A percentile compares a stretch with the other conserved stretches of the same genome.
Evolutionary conservation across 805 yeast genomes (phyloP).

Genomic region (Wickerhamomyces ciferrii): DNA sequence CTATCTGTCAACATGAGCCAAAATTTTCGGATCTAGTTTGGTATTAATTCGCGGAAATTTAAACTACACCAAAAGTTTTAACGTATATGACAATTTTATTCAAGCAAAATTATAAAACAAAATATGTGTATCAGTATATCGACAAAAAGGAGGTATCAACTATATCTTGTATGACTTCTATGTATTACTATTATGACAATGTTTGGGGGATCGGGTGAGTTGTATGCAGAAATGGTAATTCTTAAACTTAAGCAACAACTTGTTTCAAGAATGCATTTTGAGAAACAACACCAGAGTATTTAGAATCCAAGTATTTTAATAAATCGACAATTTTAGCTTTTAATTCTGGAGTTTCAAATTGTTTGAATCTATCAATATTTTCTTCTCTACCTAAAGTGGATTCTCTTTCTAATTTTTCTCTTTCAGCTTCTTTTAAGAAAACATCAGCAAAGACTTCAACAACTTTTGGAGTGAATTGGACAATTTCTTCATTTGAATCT

Average conservation of each 20-base stretch:
- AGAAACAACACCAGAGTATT: constrained; percentile 59
- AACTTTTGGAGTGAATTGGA: constrained; percentile 52
- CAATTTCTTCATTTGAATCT: constrained; percentile 48
- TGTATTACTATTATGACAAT: not conserved
- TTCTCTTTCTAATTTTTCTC: constrained; percentile 61
- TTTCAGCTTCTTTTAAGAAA: constrained; percentile 71
- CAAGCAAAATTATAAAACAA: not conserved
- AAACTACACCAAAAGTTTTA: too few relatives aligned
- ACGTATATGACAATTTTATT: not conserved
- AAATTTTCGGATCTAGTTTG: too few relatives aligned
- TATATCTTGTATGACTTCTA: not conserved
- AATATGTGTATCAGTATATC: not conserved
- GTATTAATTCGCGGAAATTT: too few relatives aligned
- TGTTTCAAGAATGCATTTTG: constrained; percentile 30
- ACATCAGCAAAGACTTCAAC: constrained; percentile 65
- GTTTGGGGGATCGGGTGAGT: not conserved
- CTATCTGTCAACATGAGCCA: too few relatives aligned
- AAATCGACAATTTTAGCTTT: constrained; percentile 61
- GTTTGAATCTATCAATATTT: constrained; percentile 70
- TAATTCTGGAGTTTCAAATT: constrained; percentile 67
- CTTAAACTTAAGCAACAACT: constrained; percentile 18
- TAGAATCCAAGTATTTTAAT: constrained; percentile 65
- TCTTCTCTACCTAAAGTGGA: constrained; percentile 85
- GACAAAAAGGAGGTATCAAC: not conserved
- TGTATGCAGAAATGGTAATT: not conserved